Percentiles rank a stretch among this genome's conserved stretches.
phyloP scores from a whole-genome alignment of 2,329 filamentous ascomycete species.

The Proliferodiscus dingleyae region DNA sequence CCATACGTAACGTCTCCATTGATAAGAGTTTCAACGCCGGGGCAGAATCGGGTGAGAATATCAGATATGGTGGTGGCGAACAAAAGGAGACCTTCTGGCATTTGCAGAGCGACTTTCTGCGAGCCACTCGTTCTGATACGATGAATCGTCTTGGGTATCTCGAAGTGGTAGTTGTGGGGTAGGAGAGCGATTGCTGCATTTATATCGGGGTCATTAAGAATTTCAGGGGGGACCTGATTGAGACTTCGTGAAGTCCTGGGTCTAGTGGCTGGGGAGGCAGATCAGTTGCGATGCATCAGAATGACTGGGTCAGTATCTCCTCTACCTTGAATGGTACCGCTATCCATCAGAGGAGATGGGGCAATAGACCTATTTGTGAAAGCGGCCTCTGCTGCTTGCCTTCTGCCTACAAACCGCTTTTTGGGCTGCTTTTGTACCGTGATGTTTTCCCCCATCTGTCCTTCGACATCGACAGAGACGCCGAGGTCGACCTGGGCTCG shows the following conservation, averaged over 20 bases:
- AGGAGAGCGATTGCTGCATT: constrained; percentile 83
- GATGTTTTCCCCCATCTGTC: constrained; percentile 43
- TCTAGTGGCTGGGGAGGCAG: constrained; percentile 52
- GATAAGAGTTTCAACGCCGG: constrained; percentile 85
- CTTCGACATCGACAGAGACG: constrained; percentile 61
- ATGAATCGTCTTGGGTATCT: constrained; percentile 97
- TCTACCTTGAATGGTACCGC: constrained; percentile 64
- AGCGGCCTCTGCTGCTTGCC: constrained; percentile 60
- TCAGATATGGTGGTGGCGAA: constrained; percentile 98
- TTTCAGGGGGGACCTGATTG: constrained; percentile 85
- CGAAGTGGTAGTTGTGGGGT: constrained; percentile 95
- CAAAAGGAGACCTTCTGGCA: constrained; percentile 89
- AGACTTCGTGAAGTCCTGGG: constrained; percentile 74
- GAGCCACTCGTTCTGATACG: constrained; percentile 76
- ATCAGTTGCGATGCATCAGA: not conserved
- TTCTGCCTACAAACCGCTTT: constrained; percentile 85
- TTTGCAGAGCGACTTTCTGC: constrained; percentile 86
- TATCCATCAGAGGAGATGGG: constrained; percentile 44
- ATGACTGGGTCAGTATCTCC: not conserved
- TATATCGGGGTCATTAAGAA: constrained; percentile 78
- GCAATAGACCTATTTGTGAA: constrained; percentile 33
- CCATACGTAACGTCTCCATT: constrained; percentile 99
- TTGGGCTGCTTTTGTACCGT: constrained; percentile 64
- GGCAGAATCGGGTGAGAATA: constrained; percentile 91
- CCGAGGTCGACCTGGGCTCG: constrained; percentile 66